A percentile compares a stretch with the other conserved stretches of the same genome.
phyloP scores from a whole-genome alignment of 2,329 filamentous ascomycete genomes.

The Pseudogymnoascus sp. region DNA sequence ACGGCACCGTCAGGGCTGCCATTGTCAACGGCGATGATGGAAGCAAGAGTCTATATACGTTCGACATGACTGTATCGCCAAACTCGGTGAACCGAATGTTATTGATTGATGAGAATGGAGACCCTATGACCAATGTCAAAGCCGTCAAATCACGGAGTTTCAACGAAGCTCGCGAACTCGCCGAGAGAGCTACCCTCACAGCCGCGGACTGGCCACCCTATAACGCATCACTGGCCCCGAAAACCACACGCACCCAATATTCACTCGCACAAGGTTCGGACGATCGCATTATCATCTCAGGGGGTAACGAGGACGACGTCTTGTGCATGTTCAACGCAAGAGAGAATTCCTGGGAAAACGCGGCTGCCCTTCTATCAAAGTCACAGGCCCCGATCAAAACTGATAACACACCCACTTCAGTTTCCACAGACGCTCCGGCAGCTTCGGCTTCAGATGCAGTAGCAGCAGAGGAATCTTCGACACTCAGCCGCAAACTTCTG shows the following conservation, averaged over 20 bases:
- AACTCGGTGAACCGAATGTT: constrained; percentile 66
- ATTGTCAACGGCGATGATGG: constrained; percentile 65
- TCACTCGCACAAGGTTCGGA: constrained; percentile 56
- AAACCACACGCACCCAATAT: constrained; percentile 54
- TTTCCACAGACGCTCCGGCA: constrained; percentile 27
- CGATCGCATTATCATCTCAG: constrained; percentile 68
- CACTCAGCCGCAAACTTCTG: constrained; percentile 47
- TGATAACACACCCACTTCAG: constrained; percentile 15
- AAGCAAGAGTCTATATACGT: constrained; percentile 70
- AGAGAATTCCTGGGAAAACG: constrained; percentile 70
- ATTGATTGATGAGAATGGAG: constrained; percentile 53
- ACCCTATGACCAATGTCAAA: constrained; percentile 38
- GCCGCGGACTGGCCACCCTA: constrained; percentile 66
- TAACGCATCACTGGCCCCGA: constrained; percentile 65
- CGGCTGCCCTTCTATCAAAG: constrained; percentile 34
- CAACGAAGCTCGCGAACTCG: not conserved
- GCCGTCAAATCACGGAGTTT: constrained; percentile 28
- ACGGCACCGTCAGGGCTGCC: constrained; percentile 50
- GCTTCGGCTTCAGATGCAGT: constrained; percentile 25
- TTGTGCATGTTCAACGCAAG: constrained; percentile 70
- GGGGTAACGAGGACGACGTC: constrained; percentile 58
- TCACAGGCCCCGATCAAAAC: constrained; percentile 11
- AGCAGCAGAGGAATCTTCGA: constrained; percentile 24
- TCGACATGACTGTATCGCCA: constrained; percentile 65
- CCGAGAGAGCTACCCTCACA: constrained; percentile 34